These are phyloP conservation scores for Penicillium subrubescens DNA, from an alignment of 495 filamentous ascomycete genomes.

Conservation along the genomic window DNA sequence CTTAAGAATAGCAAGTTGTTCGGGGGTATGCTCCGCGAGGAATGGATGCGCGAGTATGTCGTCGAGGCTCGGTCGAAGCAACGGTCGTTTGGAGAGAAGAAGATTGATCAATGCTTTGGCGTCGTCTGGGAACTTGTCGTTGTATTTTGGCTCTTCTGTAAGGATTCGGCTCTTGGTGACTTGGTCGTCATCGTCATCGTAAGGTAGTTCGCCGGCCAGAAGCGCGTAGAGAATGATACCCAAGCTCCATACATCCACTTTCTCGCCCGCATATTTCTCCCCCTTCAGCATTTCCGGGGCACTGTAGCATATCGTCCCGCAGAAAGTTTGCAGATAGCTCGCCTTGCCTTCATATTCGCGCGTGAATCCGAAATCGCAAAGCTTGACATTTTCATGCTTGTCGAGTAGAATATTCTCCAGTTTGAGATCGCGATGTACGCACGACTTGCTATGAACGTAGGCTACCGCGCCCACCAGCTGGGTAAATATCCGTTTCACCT, in stretches of 20 bases:
- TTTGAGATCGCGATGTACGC: constrained; percentile 95
- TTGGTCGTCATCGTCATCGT: constrained; percentile 90
- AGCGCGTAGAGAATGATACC: constrained; percentile 95
- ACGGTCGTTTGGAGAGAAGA: constrained; percentile 84
- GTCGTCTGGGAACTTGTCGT: constrained; percentile 75
- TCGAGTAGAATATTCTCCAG: constrained; percentile 96
- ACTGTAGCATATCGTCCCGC: constrained; percentile 96
- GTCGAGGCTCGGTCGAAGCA: constrained; percentile 79
- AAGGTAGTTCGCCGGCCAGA: constrained; percentile 89
- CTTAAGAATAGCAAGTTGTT: constrained; percentile 89
- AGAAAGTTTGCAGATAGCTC: constrained; percentile 96
- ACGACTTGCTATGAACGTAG: constrained; percentile 93
- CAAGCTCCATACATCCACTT: constrained; percentile 97
- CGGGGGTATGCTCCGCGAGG: constrained; percentile 81
- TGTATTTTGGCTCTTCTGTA: constrained; percentile 79
- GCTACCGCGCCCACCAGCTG: constrained; percentile 94
- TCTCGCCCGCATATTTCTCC: constrained; percentile 96
- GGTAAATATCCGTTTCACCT: constrained; percentile 93
- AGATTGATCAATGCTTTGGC: constrained; percentile 72
- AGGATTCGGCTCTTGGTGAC: constrained; percentile 85
- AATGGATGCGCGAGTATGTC: constrained; percentile 91
- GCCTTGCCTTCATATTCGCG: constrained; percentile 94
- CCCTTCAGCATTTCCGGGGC: constrained; percentile 98
- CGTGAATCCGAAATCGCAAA: constrained; percentile 99
- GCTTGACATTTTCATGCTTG: constrained; percentile 95